Conservation (phyloP, 139 green algal genomes). For the Diplosphaera chodatii region DNA sequence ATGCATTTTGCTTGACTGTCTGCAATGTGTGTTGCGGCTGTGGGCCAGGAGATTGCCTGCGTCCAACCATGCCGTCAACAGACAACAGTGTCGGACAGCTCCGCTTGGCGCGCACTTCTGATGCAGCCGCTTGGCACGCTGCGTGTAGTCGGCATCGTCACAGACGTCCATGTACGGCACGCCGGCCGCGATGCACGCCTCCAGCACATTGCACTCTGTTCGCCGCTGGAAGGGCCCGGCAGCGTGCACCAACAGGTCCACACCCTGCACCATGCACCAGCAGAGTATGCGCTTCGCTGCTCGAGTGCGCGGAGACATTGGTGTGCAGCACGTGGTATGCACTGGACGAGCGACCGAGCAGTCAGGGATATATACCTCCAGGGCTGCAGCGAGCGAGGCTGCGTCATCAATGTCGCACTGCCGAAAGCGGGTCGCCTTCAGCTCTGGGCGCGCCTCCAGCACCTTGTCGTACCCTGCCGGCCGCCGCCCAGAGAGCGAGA, state of each 20-base stretch:
- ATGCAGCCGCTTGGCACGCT: slow-evolving; percentile 45
- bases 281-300: no score
- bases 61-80: no score
- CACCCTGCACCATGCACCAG: slow-evolving; percentile 10
- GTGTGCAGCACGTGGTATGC: no score
- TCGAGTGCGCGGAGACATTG: no score
- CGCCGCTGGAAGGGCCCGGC: slow-evolving; percentile 92
- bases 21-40: no score
- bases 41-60: no score
- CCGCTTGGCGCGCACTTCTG: slow-evolving; percentile 5
- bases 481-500: slow-evolving; percentile 50
- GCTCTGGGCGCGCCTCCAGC: slow-evolving; percentile 41
- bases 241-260: slow-evolving; percentile 76
- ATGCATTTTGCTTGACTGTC: no score
- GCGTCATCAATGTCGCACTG: slow-evolving; percentile 35
- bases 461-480: slow-evolving; percentile 39
- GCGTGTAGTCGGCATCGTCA: slow-evolving; percentile 71
- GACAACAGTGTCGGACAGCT: no score
- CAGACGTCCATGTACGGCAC: slow-evolving; percentile 94
- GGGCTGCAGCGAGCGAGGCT: slow-evolving; percentile 15
- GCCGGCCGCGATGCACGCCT: slow-evolving; percentile 63
- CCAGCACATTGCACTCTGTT: slow-evolving; percentile 57
- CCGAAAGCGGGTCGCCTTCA: slow-evolving; percentile 36
- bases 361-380: background rate
- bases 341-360: no score